These are phyloP conservation scores for Globisporangium viniferum DNA, from an alignment of 352 stramenopile genomes.

Conservation along the genomic window DNA sequence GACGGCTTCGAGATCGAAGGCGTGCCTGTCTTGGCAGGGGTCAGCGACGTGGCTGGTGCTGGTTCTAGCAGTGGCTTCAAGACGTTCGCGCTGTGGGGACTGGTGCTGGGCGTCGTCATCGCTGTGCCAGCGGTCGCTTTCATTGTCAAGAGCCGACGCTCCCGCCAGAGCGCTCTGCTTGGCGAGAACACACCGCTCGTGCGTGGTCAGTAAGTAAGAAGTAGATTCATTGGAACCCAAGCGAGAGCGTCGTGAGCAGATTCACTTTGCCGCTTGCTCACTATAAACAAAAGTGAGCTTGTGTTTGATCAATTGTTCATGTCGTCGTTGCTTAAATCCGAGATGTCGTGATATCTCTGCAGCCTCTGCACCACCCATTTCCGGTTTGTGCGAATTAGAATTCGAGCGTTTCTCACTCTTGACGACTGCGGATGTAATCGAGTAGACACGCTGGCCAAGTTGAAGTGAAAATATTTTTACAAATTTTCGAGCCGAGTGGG, in stretches of 20 bases:
- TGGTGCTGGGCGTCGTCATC: background rate
- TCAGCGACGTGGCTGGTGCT: background rate
- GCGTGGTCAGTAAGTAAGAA: background rate
- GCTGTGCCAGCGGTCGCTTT: background rate
- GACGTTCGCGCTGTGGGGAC: background rate
- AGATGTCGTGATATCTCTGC: background rate
- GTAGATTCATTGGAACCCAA: background rate
- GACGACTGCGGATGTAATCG: too few species aligned
- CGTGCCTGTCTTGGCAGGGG: background rate
- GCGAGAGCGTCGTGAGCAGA: too few species aligned
- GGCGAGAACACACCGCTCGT: background rate
- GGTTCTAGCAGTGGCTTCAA: background rate
- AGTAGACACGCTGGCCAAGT: too few species aligned
- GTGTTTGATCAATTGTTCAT: too few species aligned
- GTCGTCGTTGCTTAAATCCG: background rate
- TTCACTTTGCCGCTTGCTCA: too few species aligned
- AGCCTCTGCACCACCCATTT: background rate
- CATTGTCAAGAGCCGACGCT: background rate
- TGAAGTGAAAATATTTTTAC: too few species aligned
- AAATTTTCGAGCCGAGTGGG: too few species aligned
- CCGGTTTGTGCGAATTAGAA: too few species aligned
- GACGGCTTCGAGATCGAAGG: conserved; percentile 4
- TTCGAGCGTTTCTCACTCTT: too few species aligned
- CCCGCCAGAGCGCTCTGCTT: background rate
- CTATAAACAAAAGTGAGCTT: too few species aligned